A percentile compares a stretch with the other conserved stretches of the same genome.
Evolutionary conservation across 148 eudicot species (phyloP).

Genomic region (Fallopia convolvulus): DNA sequence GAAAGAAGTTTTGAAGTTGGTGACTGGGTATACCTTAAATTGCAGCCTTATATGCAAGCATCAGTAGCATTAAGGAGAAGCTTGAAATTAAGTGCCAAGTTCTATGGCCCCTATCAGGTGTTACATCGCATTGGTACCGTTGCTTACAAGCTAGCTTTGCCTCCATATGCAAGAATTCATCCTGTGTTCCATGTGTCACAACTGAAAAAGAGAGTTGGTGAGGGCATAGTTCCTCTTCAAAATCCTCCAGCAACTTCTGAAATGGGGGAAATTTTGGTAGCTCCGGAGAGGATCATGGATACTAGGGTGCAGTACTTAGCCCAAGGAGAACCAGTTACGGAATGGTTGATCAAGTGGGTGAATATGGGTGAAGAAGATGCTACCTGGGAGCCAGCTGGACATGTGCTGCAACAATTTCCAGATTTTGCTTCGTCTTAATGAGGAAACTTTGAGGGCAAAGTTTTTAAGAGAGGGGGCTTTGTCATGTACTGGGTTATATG

Average conservation of each 20-base stretch:
- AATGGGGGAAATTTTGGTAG: neutral
- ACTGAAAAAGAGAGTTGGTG: neutral
- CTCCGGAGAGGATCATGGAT: neutral
- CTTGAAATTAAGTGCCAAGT: neutral
- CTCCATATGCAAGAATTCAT: neutral
- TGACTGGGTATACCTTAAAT: neutral
- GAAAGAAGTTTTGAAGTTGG: neutral
- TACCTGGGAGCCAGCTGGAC: neutral
- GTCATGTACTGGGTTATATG: no score
- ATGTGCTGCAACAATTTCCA: neutral
- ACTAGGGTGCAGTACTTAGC: neutral
- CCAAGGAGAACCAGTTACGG: neutral
- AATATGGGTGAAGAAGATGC: neutral
- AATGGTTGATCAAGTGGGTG: neutral
- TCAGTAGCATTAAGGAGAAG: neutral
- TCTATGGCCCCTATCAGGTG: neutral
- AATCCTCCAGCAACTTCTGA: neutral
- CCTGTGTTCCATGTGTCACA: neutral
- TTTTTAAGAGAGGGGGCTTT: neutral
- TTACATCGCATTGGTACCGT: neutral
- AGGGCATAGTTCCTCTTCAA: fast-evolving
- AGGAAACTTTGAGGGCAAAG: neutral
- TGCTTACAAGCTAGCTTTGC: neutral
- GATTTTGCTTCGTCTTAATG: neutral
- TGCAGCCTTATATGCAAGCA: neutral